Evolutionary conservation across 306 rosid genomes (phyloP).

Genomic region (Carpinus fangiana): DNA sequence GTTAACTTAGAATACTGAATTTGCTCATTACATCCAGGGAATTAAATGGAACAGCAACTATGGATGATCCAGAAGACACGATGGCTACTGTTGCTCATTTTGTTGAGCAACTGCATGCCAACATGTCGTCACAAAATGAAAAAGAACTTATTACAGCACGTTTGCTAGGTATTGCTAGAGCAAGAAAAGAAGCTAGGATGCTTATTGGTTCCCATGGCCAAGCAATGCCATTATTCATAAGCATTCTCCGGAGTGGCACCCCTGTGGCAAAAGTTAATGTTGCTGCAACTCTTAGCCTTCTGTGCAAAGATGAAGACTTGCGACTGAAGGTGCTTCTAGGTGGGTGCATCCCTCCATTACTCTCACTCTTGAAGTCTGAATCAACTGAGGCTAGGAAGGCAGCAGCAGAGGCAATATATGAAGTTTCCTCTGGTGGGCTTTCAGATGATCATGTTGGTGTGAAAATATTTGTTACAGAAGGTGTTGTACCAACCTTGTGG

Average conservation of each 20-base stretch:
- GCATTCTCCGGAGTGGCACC: conserved; percentile 85
- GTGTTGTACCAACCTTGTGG: conserved; percentile 97
- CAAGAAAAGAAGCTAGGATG: conserved; percentile 76
- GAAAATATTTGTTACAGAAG: conserved; percentile 93
- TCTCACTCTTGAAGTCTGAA: conserved; percentile 82
- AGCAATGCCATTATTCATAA: conserved; percentile 97
- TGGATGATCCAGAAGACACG: conserved; percentile 78
- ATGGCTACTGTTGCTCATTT: conserved; percentile 80
- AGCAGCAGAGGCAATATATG: conserved; percentile 92
- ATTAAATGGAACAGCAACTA: conserved; percentile 41
- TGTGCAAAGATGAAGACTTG: conserved; percentile 90
- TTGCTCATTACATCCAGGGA: conserved; percentile 52
- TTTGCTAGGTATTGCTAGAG: conserved; percentile 62
- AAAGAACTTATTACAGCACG: conserved; percentile 76
- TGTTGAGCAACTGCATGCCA: conserved; percentile 89
- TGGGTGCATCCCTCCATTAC: conserved; percentile 94
- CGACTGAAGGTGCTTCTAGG: conserved; percentile 97
- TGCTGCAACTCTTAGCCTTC: conserved; percentile 72
- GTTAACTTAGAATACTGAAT: conserved; percentile 18
- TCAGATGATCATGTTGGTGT: conserved; percentile 89
- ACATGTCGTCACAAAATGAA: conserved; percentile 70
- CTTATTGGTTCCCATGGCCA: conserved; percentile 93
- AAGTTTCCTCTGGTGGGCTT: conserved; percentile 91
- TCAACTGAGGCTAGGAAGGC: conserved; percentile 81
- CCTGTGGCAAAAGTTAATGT: conserved; percentile 79